Conservation (phyloP, 1,284 basidiomycete genomes). For the Hypsizygus ulmarius region DNA sequence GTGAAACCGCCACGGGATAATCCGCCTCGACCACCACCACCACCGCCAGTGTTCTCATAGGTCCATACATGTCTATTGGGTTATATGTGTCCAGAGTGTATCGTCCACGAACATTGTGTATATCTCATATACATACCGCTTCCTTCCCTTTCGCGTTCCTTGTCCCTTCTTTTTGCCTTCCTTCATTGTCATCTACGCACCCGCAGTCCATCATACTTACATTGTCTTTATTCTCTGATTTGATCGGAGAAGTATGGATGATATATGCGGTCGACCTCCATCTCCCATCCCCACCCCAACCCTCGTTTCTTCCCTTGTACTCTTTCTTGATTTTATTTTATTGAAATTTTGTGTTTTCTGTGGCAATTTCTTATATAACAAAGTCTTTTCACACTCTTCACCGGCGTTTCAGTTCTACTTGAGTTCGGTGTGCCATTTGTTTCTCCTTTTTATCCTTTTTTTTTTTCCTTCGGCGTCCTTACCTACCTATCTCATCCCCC, state of each 20-base stretch:
- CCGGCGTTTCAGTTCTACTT: neutral
- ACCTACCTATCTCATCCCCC: neutral
- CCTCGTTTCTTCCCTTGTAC: neutral
- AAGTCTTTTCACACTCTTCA: neutral
- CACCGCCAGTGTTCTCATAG: conserved; percentile 26
- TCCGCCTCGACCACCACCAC: conserved; percentile 27
- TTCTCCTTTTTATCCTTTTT: conserved; percentile 13
- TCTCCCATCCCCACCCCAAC: neutral
- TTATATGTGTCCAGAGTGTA: conserved; percentile 6
- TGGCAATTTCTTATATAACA: conserved; percentile 7
- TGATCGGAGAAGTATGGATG: conserved; percentile 12
- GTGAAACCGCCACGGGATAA: conserved; percentile 60
- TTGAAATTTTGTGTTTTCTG: conserved; percentile 4
- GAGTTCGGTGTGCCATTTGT: neutral
- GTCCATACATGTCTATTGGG: conserved; percentile 10
- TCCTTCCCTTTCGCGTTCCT: conserved; percentile 3
- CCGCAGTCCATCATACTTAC: conserved; percentile 16
- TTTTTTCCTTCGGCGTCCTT: neutral
- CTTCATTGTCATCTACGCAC: conserved; percentile 11
- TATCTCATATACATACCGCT: neutral
- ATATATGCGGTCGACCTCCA: conserved; percentile 1
- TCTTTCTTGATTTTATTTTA: conserved; percentile 5
- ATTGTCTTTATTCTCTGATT: conserved; percentile 13
- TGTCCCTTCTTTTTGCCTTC: neutral
- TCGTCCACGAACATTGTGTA: conserved; percentile 15